A percentile compares a stretch with the other conserved stretches of the same genome.
Conservation (phyloP, 2,329 filamentous ascomycete genomes). For the Diplodia intermedia region DNA sequence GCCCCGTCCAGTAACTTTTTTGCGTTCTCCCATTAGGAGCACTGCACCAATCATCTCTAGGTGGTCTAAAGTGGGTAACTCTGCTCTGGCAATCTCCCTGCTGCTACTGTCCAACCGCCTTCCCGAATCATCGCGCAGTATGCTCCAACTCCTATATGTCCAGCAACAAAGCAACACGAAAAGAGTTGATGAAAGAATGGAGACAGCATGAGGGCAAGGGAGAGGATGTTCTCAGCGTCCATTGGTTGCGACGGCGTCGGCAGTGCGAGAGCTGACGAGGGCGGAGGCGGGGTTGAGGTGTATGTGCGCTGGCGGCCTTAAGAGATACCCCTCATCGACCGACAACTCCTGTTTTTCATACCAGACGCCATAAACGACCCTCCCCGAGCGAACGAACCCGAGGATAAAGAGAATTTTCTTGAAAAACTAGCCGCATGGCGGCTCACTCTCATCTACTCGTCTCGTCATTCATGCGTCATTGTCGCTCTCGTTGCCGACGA, state of each 20-base stretch:
- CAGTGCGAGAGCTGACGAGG: not conserved
- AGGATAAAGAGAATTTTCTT: not conserved
- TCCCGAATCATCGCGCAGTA: not conserved
- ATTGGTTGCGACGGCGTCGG: not conserved
- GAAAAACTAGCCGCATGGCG: not conserved
- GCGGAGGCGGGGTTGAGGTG: not conserved
- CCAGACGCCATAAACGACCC: conserved; percentile 5
- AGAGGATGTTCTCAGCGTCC: not conserved
- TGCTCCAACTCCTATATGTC: not conserved
- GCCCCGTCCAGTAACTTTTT: not conserved
- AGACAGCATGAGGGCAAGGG: not conserved
- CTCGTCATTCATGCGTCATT: conserved; percentile 28
- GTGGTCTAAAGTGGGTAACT: not conserved
- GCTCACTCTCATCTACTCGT: not conserved
- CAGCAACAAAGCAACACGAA: not conserved
- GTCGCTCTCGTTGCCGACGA: conserved; percentile 33
- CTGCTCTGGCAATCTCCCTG: not conserved
- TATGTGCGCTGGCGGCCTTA: not conserved
- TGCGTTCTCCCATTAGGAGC: not conserved
- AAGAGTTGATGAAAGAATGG: not conserved
- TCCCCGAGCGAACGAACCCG: not conserved
- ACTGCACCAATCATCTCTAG: conserved; percentile 1
- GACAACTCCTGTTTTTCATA: conserved; percentile 3
- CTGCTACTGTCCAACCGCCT: not conserved
- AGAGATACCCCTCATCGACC: not conserved